Percentiles rank a stretch among this genome's conserved stretches.
Conservation (phyloP, 768 basidiomycete genomes). For the Suillus spraguei region DNA sequence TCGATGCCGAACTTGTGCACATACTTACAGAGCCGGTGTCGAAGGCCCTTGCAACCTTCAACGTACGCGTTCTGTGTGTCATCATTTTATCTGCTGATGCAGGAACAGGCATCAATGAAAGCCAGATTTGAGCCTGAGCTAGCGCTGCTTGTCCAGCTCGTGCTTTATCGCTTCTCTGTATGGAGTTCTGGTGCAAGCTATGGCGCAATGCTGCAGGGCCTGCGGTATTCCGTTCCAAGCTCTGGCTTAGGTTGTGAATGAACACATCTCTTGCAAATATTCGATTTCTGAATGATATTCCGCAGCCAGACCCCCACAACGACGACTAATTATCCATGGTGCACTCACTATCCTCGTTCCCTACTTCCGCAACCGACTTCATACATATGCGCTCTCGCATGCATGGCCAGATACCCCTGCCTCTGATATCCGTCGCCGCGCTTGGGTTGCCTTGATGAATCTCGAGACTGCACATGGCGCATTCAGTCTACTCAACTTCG, state of each 20-base stretch:
- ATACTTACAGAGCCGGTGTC: slow-evolving; percentile 82
- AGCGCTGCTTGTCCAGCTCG: slow-evolving; percentile 64
- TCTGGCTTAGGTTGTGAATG: slow-evolving; percentile 22
- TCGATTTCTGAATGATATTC: slow-evolving; percentile 11
- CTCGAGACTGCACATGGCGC: slow-evolving; percentile 69
- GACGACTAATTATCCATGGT: slow-evolving; percentile 66
- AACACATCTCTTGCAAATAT: slow-evolving; percentile 1
- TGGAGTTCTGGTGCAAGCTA: slow-evolving; percentile 84
- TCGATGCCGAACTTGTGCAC: slow-evolving; percentile 86
- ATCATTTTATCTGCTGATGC: slow-evolving; percentile 18
- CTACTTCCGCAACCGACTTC: slow-evolving; percentile 76
- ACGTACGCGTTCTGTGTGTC: slow-evolving; percentile 47
- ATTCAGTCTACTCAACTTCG: slow-evolving; percentile 72
- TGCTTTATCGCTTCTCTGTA: slow-evolving; percentile 79
- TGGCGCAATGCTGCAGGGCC: slow-evolving; percentile 80
- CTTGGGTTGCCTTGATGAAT: slow-evolving; percentile 69
- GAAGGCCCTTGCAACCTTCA: slow-evolving; percentile 67
- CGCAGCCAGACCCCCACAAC: slow-evolving; percentile 71
- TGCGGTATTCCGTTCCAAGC: slow-evolving; percentile 53
- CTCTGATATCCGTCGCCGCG: slow-evolving; percentile 69
- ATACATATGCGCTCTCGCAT: slow-evolving; percentile 72
- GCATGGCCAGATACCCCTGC: slow-evolving; percentile 93
- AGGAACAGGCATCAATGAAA: slow-evolving; percentile 55
- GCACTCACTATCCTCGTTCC: slow-evolving; percentile 73
- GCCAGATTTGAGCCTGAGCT: slow-evolving; percentile 76